Percentiles rank a stretch among this genome's conserved stretches.
Conservation (phyloP, 1,284 basidiomycete genomes). For the Leccinum subspadiceum region DNA sequence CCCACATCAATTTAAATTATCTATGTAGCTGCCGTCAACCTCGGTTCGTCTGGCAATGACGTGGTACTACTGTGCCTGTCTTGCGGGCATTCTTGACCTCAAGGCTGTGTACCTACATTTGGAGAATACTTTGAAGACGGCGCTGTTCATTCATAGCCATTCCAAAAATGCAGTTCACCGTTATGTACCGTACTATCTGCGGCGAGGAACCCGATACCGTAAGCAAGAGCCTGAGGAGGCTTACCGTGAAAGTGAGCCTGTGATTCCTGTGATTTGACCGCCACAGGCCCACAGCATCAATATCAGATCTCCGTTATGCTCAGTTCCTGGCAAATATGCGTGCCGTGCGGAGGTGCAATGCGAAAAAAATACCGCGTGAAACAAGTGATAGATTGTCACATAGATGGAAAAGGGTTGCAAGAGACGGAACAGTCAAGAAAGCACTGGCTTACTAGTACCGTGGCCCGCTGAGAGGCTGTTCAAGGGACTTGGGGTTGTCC, state of each 20-base stretch:
- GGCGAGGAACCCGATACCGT: background rate
- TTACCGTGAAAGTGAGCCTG: no score
- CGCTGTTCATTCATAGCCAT: background rate
- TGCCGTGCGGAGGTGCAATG: background rate
- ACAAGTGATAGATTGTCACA: background rate
- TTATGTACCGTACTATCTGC: background rate
- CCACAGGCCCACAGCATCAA: background rate
- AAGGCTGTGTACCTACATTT: background rate
- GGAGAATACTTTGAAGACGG: background rate
- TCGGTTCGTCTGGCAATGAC: background rate
- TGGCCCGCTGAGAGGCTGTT: background rate
- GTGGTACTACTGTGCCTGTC: no score
- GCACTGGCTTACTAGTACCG: background rate
- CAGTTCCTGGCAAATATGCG: background rate
- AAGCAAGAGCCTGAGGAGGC: no score
- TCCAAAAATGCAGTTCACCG: background rate
- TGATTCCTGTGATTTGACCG: background rate
- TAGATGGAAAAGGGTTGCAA: background rate
- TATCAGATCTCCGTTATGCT: background rate
- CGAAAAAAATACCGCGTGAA: background rate
- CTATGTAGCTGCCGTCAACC: background rate
- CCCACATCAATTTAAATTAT: background rate
- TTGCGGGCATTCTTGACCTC: no score
- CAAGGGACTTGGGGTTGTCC: background rate
- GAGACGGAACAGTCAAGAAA: background rate